phyloP scores from a whole-genome alignment of 495 filamentous ascomycete genomes.

The Neurospora sp. region DNA sequence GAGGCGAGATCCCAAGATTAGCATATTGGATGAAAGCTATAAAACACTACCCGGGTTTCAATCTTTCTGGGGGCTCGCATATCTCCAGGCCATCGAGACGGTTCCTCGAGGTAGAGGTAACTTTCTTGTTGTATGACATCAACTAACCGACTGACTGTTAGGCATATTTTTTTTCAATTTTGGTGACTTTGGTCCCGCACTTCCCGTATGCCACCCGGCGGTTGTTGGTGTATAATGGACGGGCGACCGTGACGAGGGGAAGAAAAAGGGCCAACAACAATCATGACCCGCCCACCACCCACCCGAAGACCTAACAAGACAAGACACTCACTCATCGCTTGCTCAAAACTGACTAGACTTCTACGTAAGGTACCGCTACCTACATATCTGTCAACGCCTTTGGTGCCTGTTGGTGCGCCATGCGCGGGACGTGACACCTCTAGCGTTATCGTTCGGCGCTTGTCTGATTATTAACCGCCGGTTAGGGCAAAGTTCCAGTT shows the following conservation, averaged over 20 bases:
- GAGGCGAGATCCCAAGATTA: too few species aligned
- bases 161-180: not conserved
- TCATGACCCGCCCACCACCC: too few species aligned
- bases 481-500: not conserved
- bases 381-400: not conserved
- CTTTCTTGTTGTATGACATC: too few species aligned
- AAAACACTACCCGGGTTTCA: too few species aligned
- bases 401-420: not conserved
- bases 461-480: not conserved
- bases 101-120: too few species aligned
- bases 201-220: not conserved
- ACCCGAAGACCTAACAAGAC: not conserved
- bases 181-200: not conserved
- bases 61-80: too few species aligned
- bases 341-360: not conserved
- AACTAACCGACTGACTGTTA: not conserved
- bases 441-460: not conserved
- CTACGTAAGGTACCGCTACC: not conserved
- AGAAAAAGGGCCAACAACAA: not conserved
- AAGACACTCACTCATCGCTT: not conserved
- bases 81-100: too few species aligned
- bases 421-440: not conserved
- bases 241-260: not conserved
- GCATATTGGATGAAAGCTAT: too few species aligned
- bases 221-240: not conserved